A percentile compares a stretch with the other conserved stretches of the same genome.
Conservation (phyloP, 257 asterid genomes). For the Lantana camara region DNA sequence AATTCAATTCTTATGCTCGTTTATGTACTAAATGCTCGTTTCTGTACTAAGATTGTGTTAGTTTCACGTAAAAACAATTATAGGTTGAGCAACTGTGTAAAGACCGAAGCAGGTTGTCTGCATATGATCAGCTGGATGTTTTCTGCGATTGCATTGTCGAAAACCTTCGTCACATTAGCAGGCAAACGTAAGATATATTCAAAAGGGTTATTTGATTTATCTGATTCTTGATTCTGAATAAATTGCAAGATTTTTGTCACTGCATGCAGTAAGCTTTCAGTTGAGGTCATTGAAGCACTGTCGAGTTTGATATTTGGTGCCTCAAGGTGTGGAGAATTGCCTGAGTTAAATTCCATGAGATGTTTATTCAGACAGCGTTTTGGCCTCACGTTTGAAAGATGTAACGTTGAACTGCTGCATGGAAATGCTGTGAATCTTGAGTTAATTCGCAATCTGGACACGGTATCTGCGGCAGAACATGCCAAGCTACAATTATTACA, state of each 20-base stretch:
- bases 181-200: conserved; percentile 2
- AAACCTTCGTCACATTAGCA: conserved; percentile 28
- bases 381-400: conserved; percentile 37
- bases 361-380: conserved; percentile 30
- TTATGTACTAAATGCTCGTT: too few relatives aligned
- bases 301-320: conserved; percentile 48
- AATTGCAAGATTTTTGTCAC: too few relatives aligned
- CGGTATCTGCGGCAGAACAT: conserved; percentile 19
- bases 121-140: conserved; percentile 32
- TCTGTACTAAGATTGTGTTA: too few relatives aligned
- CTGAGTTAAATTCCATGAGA: conserved; percentile 34
- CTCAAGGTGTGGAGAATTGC: conserved; percentile 45
- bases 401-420: conserved; percentile 33
- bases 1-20: too few relatives aligned
- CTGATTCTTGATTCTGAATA: background rate
- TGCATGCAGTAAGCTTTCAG: conserved; percentile 30
- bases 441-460: conserved; percentile 15
- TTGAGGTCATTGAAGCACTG: conserved; percentile 35
- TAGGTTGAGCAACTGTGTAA: conserved; percentile 35
- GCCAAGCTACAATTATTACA: conserved; percentile 23
- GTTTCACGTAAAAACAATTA: background rate
- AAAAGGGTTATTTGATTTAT: background rate
- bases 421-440: conserved; percentile 31
- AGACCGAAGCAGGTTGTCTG: conserved; percentile 34
- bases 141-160: conserved; percentile 24